Conservation (phyloP, 2,329 filamentous ascomycete species). For the Microdochium trichocladiopsis region DNA sequence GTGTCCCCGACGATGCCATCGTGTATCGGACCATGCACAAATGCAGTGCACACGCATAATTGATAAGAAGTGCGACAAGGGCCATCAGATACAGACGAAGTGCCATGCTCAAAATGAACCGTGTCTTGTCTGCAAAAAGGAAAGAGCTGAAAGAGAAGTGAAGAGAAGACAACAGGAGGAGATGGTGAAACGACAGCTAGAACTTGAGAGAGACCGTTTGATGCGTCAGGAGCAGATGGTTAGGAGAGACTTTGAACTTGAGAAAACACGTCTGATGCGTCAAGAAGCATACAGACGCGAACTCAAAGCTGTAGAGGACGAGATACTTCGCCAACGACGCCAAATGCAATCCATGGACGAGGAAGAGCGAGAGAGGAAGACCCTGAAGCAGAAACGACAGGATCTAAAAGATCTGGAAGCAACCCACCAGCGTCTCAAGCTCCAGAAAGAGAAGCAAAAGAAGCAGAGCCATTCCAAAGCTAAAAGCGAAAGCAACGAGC, state of each 20-base stretch:
- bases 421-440: not conserved
- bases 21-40: constrained; percentile 49
- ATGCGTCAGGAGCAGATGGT: too few species aligned
- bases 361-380: constrained; percentile 11
- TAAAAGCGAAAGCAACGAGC: not conserved
- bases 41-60: constrained; percentile 22
- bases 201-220: constrained; percentile 45
- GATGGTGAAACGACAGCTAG: constrained; percentile 22
- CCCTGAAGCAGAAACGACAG: not conserved
- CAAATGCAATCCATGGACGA: constrained; percentile 3
- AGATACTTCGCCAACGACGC: not conserved
- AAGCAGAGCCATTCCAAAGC: not conserved
- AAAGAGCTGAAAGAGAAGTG: constrained; percentile 33
- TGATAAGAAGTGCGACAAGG: constrained; percentile 32
- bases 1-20: constrained; percentile 58
- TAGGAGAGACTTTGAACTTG: constrained; percentile 36
- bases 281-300: constrained; percentile 22
- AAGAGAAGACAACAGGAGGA: constrained; percentile 28
- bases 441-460: not conserved
- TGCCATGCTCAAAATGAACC: constrained; percentile 33
- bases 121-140: constrained; percentile 30
- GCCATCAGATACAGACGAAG: constrained; percentile 37
- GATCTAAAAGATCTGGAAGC: not conserved
- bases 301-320: constrained; percentile 7
- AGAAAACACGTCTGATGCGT: constrained; percentile 34